phyloP scores from a whole-genome alignment of 2,329 filamentous ascomycete species.

The Fusarium pseudonygamai region DNA sequence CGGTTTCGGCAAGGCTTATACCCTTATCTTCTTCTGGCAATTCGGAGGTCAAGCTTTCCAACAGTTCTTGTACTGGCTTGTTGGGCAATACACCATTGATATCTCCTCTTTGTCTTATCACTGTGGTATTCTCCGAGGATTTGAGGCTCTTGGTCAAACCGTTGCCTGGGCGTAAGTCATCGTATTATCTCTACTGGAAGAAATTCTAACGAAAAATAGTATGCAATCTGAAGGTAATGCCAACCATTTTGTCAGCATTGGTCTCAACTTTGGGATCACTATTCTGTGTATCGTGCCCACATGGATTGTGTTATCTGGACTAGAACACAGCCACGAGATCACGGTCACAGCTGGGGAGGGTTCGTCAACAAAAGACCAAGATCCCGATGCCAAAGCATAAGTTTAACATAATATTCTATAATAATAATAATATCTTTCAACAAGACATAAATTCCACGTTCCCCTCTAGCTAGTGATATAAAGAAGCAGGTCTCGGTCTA shows the following conservation, averaged over 20 bases:
- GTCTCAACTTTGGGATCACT: conserved; percentile 15
- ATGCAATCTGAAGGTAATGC: conserved; percentile 25
- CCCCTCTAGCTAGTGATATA: background rate
- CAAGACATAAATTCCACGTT: background rate
- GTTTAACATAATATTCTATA: background rate
- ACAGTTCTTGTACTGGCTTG: conserved; percentile 19
- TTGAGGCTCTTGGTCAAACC: conserved; percentile 13
- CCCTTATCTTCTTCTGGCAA: conserved; percentile 34
- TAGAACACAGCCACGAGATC: conserved; percentile 18
- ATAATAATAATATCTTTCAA: conserved; percentile 19
- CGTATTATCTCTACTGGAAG: rapidly evolving
- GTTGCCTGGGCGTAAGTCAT: conserved; percentile 20
- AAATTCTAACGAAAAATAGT: background rate
- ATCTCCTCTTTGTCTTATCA: conserved; percentile 10
- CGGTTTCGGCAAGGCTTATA: conserved; percentile 28
- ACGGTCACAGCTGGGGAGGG: background rate
- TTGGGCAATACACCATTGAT: conserved; percentile 14
- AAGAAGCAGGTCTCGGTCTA: background rate
- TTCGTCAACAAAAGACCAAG: background rate
- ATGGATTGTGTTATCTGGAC: conserved; percentile 10
- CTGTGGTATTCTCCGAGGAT: conserved; percentile 17
- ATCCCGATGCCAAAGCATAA: background rate
- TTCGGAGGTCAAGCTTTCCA: conserved; percentile 32
- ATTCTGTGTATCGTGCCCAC: conserved; percentile 6
- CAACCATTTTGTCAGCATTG: conserved; percentile 20